Evolutionary conservation across 345 rosid species (phyloP), one percentile per base, ranked within the genome.

Genomic region (Brassica nigra): DNA sequence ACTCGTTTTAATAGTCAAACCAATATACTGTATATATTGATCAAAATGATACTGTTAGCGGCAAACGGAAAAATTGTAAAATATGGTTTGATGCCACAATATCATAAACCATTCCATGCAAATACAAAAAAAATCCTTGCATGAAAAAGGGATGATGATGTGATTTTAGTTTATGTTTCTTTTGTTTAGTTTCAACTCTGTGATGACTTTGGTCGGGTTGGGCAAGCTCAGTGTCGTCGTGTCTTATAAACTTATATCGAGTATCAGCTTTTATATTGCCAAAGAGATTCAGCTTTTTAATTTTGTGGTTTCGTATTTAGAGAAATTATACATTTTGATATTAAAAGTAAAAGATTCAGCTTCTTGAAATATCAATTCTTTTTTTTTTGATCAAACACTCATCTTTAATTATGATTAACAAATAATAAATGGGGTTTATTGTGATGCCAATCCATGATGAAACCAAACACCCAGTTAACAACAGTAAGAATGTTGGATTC

Each of bases 401-500:
- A 5, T 14, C 67, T 63, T 4, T 63, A 30, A 0, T 6, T 29
- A 29, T 15, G 68, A 15, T n/a, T 15, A 15, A 3, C 1, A 42
- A 67, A 11, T 20, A 66, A 11, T 30, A 20, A n/a, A 44, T 44
- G 16, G 54, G 44, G 20, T 44, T 67, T 28, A 10, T 44, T 61
- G 20, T 61, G 37, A 18, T 52, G 28, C 39, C 27, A 30, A 18
- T 33, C 33, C 23, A 31, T 14, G 30, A 27, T 64, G 64, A 62
- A 47, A 34, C 70, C 42, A n/a, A 15, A 33, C 2, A 33, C 7
- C 2, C 52, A 11, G 16, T n/a, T 10, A 29, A 23, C 34, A 20
- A 30, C 30, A 34, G 6, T 42, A 12, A 44, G 49, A 49, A 23
- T 37, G 76, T 70, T 72, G 73, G 61, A 70, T 63, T 39, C 59